Base-by-base conservation (phyloP, 192 early-diverging fungal genomes). In the Coemansia sp. region DNA sequence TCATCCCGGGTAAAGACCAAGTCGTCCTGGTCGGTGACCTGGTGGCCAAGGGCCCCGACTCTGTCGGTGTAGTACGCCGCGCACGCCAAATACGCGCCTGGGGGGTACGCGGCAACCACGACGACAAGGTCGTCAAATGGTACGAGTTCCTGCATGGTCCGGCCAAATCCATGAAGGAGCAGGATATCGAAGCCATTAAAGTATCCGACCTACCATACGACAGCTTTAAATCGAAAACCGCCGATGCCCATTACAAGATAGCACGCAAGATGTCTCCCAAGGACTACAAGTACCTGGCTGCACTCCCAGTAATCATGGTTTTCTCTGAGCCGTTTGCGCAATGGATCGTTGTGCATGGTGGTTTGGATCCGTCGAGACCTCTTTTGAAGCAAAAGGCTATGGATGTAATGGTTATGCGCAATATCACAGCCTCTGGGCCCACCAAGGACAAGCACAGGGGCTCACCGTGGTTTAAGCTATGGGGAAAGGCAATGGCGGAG, bases 31-130 rank as follows among this genome's bases (percentile, higher is more conserved):
- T 83, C 0, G 87, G 87, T 10, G 87, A 89, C 55, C 33, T 89
- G 1, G 69, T 80, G 6, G 67, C 80, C 28, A 86, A 85, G 37
- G 87, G 87, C 0, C 79, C 81, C 15, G 60, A 81, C 23, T 85
- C 80, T 9, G 34, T 79, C 3, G 71, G 72, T 13, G 86, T 87
- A 0, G 42, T 87, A 26, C 60, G 71, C 33, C 63, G 64, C 11
- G 82, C 82, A 1, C 45, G 66, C 28, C 50, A 76, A 25, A 38
- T 82, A 2, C 55, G 52, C 14, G 79, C 78, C 14, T 64, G 71
- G 55, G 78, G 81, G 55, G 80, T 83, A 2, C 78, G 86, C 17
- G 87, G 87, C 22, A 89, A 89, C 54, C 87, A 89, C 36, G 87
- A 90, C 40, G 85, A 90, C 56, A 70, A 70, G 29, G 80, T 87